phyloP scores from a whole-genome alignment of 1,139 yeast genomes.

The Kodamaea plutei region DNA sequence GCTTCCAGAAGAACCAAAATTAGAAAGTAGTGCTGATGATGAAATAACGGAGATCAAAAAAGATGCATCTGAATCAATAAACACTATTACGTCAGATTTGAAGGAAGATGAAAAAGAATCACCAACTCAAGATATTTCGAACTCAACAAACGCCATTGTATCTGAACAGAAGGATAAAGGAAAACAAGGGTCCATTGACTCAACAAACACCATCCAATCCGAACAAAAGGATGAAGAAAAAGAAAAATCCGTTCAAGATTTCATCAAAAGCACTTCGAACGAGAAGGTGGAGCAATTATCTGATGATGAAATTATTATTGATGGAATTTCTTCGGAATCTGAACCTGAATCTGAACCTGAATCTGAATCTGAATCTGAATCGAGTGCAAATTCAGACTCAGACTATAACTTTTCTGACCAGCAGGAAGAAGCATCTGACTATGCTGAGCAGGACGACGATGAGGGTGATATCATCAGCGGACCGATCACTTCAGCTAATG shows the following conservation, averaged over 20 bases:
- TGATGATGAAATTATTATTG: slow-evolving; percentile 22
- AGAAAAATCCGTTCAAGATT: slow-evolving; percentile 3
- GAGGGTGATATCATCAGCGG: slow-evolving; percentile 39
- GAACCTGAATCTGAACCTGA: slow-evolving; percentile 21
- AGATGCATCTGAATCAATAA: too few relatives aligned
- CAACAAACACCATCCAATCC: background rate
- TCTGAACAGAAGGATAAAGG: too few relatives aligned
- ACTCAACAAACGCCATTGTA: too few relatives aligned
- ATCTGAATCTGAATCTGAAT: slow-evolving; percentile 16
- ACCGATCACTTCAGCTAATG: slow-evolving; percentile 79
- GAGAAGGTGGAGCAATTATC: slow-evolving; percentile 15
- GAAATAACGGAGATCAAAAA: too few relatives aligned
- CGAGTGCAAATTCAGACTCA: slow-evolving; percentile 15
- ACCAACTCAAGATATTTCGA: too few relatives aligned
- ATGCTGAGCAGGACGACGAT: slow-evolving; percentile 35
- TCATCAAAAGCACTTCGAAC: slow-evolving; percentile 8
- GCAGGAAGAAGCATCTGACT: slow-evolving; percentile 17
- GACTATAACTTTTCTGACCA: slow-evolving; percentile 19
- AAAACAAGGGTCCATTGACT: background rate
- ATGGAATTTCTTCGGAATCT: slow-evolving; percentile 13
- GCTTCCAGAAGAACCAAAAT: too few relatives aligned
- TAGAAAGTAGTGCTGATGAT: too few relatives aligned
- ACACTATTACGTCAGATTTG: too few relatives aligned
- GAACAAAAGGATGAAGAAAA: background rate
- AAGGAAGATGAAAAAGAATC: too few relatives aligned